Base-by-base conservation (phyloP, 495 filamentous ascomycete species). In the Penicillium coprophilum region DNA sequence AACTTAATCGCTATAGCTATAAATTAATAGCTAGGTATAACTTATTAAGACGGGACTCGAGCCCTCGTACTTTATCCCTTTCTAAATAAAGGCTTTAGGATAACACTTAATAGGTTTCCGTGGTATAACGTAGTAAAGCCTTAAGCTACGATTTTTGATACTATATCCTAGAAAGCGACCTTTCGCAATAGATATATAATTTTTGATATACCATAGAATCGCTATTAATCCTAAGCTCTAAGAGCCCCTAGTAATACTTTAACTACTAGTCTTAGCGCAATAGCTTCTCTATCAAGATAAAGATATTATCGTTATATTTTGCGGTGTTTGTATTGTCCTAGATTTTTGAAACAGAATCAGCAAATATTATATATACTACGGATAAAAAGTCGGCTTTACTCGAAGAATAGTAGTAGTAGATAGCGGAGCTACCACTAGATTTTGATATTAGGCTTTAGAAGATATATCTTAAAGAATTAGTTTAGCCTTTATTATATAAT, bases 21-120 rank as follows among this genome's bases (percentile, higher is more conserved):
- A 1, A 36, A 21, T 58, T 13, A 36, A 58, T 24, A 21, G 15
- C 28, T 23, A 21, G 55, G 24, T 51, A 46, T 19, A 58, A 13
- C 6, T 58, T 17, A 51, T 27, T 52, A 11, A 58, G 48, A 30
- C 20, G 40, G 17, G 48, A 46, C 23, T 58, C 30, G 3, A 58
- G 28, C 23, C 36, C 40, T n/a, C n/a, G 13, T 1, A 58, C 48
- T 40, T 49, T 58, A 6, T 40, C 39, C 38, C 48, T 58, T 40
- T 58, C 55, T 6, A 58, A 34, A 0, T 31, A 11, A 30, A 58
- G 48, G 31, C 50, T 43, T 11, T 44, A n/a, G 38, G 48, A 31
- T 9, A 58, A 46, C 21, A 28, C 41, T 19, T 50, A 21, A 47
- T 30, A 58, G 7, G 31, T 28, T 15, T 58, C 48, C 10, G 41